phyloP scores from a whole-genome alignment of 345 rosid genomes.

The Durio zibethinus region DNA sequence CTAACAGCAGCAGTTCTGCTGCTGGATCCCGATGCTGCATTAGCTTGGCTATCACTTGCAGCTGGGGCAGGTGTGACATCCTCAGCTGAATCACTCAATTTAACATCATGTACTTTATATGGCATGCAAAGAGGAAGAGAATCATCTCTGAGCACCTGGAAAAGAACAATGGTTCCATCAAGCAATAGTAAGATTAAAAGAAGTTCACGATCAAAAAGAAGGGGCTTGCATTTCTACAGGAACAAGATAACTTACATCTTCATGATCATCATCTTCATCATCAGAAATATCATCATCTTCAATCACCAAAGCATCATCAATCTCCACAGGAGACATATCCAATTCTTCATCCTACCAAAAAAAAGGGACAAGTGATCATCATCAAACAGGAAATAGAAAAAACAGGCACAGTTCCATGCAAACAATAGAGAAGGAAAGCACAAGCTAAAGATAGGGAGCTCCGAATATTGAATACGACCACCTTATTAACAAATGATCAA shows the following conservation, averaged over 20 bases:
- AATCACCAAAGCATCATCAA: slow-evolving; percentile 92
- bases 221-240: background rate
- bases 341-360: slow-evolving; percentile 81
- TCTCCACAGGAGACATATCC: slow-evolving; percentile 84
- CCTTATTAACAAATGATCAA: slow-evolving; percentile 16
- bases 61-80: slow-evolving; percentile 44
- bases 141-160: slow-evolving; percentile 83
- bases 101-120: slow-evolving; percentile 94
- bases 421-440: background rate
- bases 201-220: background rate
- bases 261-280: slow-evolving; percentile 90
- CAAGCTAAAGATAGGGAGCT: background rate
- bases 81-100: slow-evolving; percentile 79
- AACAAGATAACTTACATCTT: slow-evolving; percentile 63
- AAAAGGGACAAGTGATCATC: background rate
- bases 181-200: background rate
- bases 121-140: slow-evolving; percentile 87
- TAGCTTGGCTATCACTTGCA: slow-evolving; percentile 52
- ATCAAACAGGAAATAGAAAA: background rate
- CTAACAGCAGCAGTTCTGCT: slow-evolving; percentile 66
- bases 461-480: background rate
- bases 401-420: background rate
- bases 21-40: slow-evolving; percentile 77
- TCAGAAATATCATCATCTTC: slow-evolving; percentile 98
- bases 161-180: slow-evolving; percentile 9